Percentiles rank a stretch among this genome's conserved stretches.
phyloP scores from a whole-genome alignment of 441 rosid species.

The Eutrema salsugineum region DNA sequence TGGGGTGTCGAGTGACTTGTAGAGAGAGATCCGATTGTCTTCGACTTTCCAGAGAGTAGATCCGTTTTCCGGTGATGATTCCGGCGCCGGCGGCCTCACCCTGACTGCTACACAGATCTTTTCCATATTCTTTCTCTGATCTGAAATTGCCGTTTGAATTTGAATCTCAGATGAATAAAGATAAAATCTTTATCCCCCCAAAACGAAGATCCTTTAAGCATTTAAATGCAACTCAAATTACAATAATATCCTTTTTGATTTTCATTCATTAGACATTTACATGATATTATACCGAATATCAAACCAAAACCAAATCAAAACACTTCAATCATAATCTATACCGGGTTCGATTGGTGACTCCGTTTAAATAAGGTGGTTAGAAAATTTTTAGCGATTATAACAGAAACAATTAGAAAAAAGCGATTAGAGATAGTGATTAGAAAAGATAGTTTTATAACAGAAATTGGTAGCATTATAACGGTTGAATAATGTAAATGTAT shows the following conservation, averaged over 20 bases:
- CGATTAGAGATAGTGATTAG: too few species aligned
- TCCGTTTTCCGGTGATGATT: conserved; percentile 21
- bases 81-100: conserved; percentile 59
- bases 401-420: too few species aligned
- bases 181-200: neutral
- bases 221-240: neutral
- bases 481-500: too few species aligned
- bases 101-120: conserved; percentile 93
- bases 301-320: neutral
- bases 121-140: conserved; percentile 49
- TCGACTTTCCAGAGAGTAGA: conserved; percentile 67
- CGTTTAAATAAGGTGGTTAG: too few species aligned
- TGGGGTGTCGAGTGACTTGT: conserved; percentile 66
- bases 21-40: conserved; percentile 79
- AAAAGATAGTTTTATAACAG: too few species aligned
- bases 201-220: neutral
- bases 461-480: too few species aligned
- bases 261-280: neutral
- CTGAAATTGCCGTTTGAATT: conserved; percentile 28
- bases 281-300: neutral
- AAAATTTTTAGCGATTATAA: too few species aligned
- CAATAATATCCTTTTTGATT: conserved; percentile 2
- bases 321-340: too few species aligned
- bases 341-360: too few species aligned
- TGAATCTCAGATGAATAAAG: conserved; percentile 1